Evolutionary conservation across 352 stramenopile genomes (phyloP).

Genomic region (Phytophthora uliginosa): DNA sequence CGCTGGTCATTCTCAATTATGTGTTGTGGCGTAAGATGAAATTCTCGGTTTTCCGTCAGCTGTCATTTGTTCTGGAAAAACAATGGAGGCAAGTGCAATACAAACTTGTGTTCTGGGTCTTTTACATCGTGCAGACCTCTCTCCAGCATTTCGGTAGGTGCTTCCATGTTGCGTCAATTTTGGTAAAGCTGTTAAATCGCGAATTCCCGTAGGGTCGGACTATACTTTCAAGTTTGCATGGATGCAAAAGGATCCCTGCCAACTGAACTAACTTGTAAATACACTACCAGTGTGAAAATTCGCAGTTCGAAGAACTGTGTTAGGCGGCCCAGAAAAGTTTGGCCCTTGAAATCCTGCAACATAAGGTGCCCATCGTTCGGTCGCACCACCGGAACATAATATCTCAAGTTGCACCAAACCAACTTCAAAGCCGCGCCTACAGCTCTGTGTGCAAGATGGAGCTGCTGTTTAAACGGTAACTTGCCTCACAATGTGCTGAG

Average conservation of each 20-base stretch:
- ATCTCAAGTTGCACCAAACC: no score
- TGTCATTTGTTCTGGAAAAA: slow-evolving; percentile 8
- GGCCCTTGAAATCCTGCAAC: no score
- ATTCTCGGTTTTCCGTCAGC: not conserved
- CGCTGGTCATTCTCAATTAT: not conserved
- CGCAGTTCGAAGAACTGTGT: no score
- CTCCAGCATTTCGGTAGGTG: slow-evolving; percentile 9
- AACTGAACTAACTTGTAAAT: not conserved
- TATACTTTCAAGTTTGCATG: slow-evolving; percentile 3
- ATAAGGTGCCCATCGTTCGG: no score
- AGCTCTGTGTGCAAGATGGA: no score
- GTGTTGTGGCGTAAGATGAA: slow-evolving; percentile 6
- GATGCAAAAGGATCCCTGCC: not conserved
- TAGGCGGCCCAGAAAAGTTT: no score
- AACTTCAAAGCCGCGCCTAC: no score
- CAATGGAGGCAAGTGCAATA: not conserved
- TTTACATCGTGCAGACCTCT: slow-evolving; percentile 5
- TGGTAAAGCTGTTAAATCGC: not conserved
- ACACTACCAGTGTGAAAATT: not conserved
- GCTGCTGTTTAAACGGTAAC: no score
- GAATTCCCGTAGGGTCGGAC: not conserved
- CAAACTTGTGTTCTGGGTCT: not conserved
- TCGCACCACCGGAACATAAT: no score
- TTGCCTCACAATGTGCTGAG: no score
- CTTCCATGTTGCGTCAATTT: not conserved